Evolutionary conservation across 1,139 yeast genomes (phyloP).

Genomic region (Debaryomycetaceae sp.): DNA sequence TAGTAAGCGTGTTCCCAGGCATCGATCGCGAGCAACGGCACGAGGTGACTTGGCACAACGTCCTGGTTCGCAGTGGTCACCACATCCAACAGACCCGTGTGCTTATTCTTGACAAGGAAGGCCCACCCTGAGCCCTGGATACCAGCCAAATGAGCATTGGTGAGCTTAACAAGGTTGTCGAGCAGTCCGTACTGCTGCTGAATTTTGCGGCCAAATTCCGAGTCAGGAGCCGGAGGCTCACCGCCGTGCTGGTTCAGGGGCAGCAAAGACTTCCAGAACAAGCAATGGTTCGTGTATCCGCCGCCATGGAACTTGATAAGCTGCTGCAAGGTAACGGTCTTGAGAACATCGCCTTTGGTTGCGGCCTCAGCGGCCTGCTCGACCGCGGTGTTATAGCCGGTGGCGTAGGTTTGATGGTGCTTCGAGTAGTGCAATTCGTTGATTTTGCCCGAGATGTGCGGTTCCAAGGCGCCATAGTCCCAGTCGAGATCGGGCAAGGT

Average conservation of each 20-base stretch:
- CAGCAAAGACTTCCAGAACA: constrained; percentile 88
- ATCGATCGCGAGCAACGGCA: constrained; percentile 86
- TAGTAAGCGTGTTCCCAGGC: constrained; percentile 99
- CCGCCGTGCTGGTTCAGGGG: constrained; percentile 83
- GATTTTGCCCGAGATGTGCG: constrained; percentile 79
- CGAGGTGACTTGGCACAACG: constrained; percentile 62
- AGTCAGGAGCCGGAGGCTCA: constrained; percentile 52
- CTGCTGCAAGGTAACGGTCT: constrained; percentile 64
- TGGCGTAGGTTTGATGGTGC: constrained; percentile 93
- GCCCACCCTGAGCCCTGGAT: constrained; percentile 99
- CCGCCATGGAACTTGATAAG: constrained; percentile 92
- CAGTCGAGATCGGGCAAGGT: constrained; percentile 79
- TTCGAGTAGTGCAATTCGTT: constrained; percentile 85
- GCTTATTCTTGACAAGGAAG: constrained; percentile 80
- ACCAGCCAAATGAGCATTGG: constrained; percentile 79
- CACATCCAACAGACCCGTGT: constrained; percentile 72
- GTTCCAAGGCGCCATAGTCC: constrained; percentile 85
- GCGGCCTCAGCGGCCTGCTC: constrained; percentile 72
- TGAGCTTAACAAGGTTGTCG: constrained; percentile 56
- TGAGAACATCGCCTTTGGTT: constrained; percentile 51
- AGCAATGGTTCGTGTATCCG: constrained; percentile 78
- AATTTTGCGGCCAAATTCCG: constrained; percentile 55
- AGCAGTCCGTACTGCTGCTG: constrained; percentile 62
- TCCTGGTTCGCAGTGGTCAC: constrained; percentile 88
- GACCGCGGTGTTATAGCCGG: constrained; percentile 72